Evolutionary conservation across 1,284 basidiomycete genomes (phyloP).

Genomic region (Trichosporon sp.): DNA sequence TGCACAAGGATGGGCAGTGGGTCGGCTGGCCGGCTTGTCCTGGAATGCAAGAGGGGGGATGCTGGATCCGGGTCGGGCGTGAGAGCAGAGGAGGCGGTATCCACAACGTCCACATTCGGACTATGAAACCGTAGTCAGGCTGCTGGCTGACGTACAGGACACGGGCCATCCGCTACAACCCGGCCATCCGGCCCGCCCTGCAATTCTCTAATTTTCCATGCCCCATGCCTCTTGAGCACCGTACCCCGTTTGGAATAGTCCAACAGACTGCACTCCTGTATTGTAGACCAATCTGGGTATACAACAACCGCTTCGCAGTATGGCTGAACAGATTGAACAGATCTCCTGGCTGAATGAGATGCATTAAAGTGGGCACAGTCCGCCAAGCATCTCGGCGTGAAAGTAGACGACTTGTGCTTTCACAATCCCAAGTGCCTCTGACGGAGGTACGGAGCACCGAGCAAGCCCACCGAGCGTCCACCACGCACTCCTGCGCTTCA

Average conservation of each 20-base stretch:
- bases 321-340: too few species aligned
- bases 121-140: conserved; percentile 13
- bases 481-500: neutral
- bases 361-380: too few species aligned
- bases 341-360: too few species aligned
- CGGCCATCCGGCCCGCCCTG: neutral
- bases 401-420: too few species aligned
- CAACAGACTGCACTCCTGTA: too few species aligned
- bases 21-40: too few species aligned
- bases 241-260: too few species aligned
- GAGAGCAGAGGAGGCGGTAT: neutral
- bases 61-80: neutral
- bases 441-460: neutral
- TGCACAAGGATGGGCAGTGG: too few species aligned
- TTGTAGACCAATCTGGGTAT: too few species aligned
- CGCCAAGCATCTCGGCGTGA: neutral
- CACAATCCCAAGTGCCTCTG: neutral
- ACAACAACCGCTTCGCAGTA: too few species aligned
- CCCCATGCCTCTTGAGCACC: too few species aligned
- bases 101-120: neutral
- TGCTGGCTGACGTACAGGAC: neutral
- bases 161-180: neutral
- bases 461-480: neutral
- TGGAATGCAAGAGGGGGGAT: neutral
- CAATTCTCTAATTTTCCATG: neutral